Percentiles rank a stretch among this genome's conserved stretches.
These are phyloP conservation scores for Termitomyces sp. DNA, from an alignment of 768 basidiomycete genomes.

Conservation along the genomic window DNA sequence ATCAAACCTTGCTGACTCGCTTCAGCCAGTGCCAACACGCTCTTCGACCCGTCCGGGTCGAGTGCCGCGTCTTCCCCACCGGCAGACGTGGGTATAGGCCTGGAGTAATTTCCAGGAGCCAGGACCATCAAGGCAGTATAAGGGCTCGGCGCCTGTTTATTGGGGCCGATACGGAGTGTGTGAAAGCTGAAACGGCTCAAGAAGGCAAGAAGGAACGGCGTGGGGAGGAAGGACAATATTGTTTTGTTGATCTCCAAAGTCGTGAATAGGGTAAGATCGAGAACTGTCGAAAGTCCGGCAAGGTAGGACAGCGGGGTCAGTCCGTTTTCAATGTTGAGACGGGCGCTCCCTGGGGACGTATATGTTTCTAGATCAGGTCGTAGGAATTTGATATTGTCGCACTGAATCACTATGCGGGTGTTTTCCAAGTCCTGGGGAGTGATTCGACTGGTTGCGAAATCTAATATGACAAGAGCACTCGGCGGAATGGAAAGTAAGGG, in stretches of 20 bases:
- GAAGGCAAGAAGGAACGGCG: neutral
- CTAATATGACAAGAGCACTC: neutral
- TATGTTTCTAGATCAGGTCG: slow-evolving; percentile 1
- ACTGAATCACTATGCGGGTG: neutral
- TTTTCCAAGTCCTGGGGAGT: neutral
- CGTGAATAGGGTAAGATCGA: slow-evolving; percentile 1
- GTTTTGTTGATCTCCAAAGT: slow-evolving; percentile 1
- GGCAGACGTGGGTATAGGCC: neutral
- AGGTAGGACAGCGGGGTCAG: neutral
- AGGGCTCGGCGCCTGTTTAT: slow-evolving; percentile 1
- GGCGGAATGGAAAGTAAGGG: slow-evolving; percentile 2
- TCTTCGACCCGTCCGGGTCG: neutral
- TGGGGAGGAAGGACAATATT: neutral
- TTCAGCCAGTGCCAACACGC: neutral
- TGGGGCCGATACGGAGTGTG: neutral
- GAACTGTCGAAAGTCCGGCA: neutral
- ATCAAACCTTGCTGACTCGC: neutral
- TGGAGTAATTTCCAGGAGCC: neutral
- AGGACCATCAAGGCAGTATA: neutral
- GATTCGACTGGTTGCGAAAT: neutral
- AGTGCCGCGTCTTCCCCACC: neutral
- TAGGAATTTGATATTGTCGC: neutral
- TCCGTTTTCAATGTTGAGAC: neutral
- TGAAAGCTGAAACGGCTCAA: neutral
- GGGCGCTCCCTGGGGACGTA: slow-evolving; percentile 3